A percentile compares a stretch with the other conserved stretches of the same genome.
Evolutionary conservation across 106 monocot species (phyloP).

Genomic region (Allium fistulosum): DNA sequence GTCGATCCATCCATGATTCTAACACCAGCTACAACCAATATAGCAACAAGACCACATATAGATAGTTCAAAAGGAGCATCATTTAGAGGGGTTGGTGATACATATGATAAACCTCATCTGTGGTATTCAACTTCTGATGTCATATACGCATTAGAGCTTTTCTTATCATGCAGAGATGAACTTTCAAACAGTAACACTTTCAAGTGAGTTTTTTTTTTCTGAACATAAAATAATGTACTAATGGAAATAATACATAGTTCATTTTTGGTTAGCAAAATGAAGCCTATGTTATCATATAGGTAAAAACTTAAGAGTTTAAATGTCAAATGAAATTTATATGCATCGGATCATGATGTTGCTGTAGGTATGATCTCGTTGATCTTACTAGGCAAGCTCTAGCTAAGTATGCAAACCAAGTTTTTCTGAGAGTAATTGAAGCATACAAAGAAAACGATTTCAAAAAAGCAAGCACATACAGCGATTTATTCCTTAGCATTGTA

Average conservation of each 20-base stretch:
- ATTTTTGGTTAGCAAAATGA: neutral
- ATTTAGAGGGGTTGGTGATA: constrained; percentile 8
- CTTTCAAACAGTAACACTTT: constrained; percentile 38
- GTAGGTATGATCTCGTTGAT: constrained; percentile 59
- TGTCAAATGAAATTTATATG: neutral
- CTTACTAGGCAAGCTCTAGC: constrained; percentile 54
- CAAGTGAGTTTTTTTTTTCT: constrained; percentile 18
- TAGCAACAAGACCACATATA: neutral
- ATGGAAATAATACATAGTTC: neutral
- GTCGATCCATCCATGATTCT: constrained; percentile 46
- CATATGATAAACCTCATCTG: constrained; percentile 47
- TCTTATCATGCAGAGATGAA: constrained; percentile 47
- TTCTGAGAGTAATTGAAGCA: constrained; percentile 42
- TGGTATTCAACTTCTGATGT: constrained; percentile 57
- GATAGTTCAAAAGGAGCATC: constrained; percentile 1
- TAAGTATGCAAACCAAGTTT: constrained; percentile 50
- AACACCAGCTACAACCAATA: constrained; percentile 8
- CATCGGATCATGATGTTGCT: neutral
- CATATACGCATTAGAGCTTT: constrained; percentile 36
- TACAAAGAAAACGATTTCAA: constrained; percentile 22
- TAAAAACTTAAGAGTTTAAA: neutral
- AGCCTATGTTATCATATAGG: too few relatives aligned
- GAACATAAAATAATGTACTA: neutral
- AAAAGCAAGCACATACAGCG: constrained; percentile 14
- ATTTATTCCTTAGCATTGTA: constrained; percentile 38